Evolutionary conservation across 148 eudicot genomes (phyloP), one percentile per base, ranked within the genome.

Genomic region (Vaccinium macrocarpon): DNA sequence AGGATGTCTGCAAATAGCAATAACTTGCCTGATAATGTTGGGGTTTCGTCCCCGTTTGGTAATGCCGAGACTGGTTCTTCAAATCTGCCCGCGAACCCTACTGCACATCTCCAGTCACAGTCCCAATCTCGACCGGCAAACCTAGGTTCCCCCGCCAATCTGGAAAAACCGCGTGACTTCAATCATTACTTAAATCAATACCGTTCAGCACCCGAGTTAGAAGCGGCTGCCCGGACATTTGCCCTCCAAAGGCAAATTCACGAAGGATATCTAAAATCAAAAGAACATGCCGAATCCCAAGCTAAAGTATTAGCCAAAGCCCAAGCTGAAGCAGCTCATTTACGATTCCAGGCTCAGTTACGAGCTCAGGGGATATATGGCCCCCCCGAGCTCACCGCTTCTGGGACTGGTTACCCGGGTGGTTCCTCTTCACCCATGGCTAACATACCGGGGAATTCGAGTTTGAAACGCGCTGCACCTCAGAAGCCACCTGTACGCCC

Each of bases 401-500:
- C 88, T 49, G 95, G 97, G 81, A 82, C 92, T 10, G 90, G 90
- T 9, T 88, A 87, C 68, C 52, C 87, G 38, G 93, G 90, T 66
- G 92, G 91, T 68, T 59, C 86, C 6, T 76, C 91, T 52, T 89
- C 90, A 21, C 89, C 92, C 9, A 82, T 87, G 70, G 79, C 86
- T 8, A 82, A 87, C 12, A 87, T 84, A 7, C 79, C 81, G 2
- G 91, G 89, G 8, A 92, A 83, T 86, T 68, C 87, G 9, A 73
- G 86, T n/a, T 84, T 82, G 13, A 96, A 91, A 84, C 87, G 94
- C 48, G 29, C 86, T 51, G 29, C 86, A 25, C 92, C 89, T 13
- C 98, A 93, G 90, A 96, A 92, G 86, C 98, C 98, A 16, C 94
- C 93, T 0, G 90, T 89, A 13, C 90, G 94, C 55, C 98, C 98